Percentiles rank a stretch among this genome's conserved stretches.
phyloP scores from a whole-genome alignment of 179 eudicot genomes.

The Silene coronaria region DNA sequence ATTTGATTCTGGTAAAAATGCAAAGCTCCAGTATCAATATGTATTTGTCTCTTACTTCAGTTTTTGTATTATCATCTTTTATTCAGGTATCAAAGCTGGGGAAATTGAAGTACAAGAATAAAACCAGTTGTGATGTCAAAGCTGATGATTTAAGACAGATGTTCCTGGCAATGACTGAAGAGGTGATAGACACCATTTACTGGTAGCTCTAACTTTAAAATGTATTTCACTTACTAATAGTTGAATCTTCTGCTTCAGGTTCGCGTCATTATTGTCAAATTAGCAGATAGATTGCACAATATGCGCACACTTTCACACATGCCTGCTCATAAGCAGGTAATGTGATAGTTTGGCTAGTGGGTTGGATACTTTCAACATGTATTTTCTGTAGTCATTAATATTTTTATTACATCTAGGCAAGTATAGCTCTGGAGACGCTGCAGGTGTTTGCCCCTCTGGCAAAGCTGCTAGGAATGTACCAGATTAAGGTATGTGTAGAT shows the following conservation, averaged over 20 bases:
- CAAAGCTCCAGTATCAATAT: background rate
- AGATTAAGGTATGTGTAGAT: constrained; percentile 62
- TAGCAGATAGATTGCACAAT: constrained; percentile 97
- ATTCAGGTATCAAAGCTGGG: constrained; percentile 90
- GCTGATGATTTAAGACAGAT: constrained; percentile 96
- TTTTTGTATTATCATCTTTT: background rate
- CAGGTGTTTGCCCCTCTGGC: constrained; percentile 99
- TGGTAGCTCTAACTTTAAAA: background rate
- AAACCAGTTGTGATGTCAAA: constrained; percentile 82
- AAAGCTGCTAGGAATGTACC: constrained; percentile 91
- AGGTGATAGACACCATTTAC: constrained; percentile 36
- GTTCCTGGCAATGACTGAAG: constrained; percentile 98
- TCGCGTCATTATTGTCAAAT: constrained; percentile 90
- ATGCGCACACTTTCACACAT: constrained; percentile 96
- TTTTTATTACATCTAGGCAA: constrained; percentile 48
- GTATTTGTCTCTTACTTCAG: constrained; percentile 11
- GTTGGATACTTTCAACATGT: constrained; percentile 1
- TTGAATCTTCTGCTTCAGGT: constrained; percentile 49
- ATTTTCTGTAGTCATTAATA: background rate
- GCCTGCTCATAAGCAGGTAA: constrained; percentile 97
- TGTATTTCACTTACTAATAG: background rate
- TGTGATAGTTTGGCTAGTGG: constrained; percentile 3
- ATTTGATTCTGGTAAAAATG: constrained; percentile 1
- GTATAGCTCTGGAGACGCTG: constrained; percentile 90
- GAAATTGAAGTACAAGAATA: constrained; percentile 71